Evolutionary conservation across 2,329 filamentous ascomycete genomes (phyloP), one percentile per base, ranked within the genome.

Genomic region (Chaetoscypha palmicola): DNA sequence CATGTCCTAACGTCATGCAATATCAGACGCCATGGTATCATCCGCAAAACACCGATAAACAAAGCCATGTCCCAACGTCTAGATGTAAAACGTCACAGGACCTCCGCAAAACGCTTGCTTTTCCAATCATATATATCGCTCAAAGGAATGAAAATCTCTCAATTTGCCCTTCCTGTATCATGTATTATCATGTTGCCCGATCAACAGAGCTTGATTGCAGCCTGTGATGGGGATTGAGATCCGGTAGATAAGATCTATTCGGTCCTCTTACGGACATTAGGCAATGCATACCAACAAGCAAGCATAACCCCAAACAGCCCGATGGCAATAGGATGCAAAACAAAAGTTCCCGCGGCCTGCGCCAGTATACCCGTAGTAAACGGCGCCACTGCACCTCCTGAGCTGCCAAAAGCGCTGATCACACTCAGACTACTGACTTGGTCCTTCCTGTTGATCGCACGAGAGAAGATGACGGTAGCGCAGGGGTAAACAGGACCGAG

Each of bases 401-500:
- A 76, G 54, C 76, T 83, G 0, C 81, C 83, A 54, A 82, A 83
- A 3, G 80, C 79, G 17, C 74, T 77, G 47, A 87, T 85, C 43
- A 85, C 76, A 2, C 81, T 74, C 52, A 87, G 71, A 1, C 77
- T 75, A 32, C 74, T 77, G 14, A 82, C 72, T 50, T 80, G 76
- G 44, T 86, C 68, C 30, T 71, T 66, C 12, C 74, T 67, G 12
- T 72, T 73, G 60, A 88, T 70, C 26, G 73, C 65, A 30, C 75
- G 68, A 43, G 80, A 72, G 52, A 86, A 81, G 4, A 86, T 69
- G 1, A 76, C 74, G 3, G 76, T 73, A 0, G 81, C 77, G 58
- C 83, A 89, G 0, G 87, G 86, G 58, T 89, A 94, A 3, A 94
- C 73, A 0, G 87, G 86, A 0, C 88, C 87, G 0, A 94, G 68